These are phyloP conservation scores for Citrus sp. DNA, from an alignment of 345 rosid species.

Conservation along the genomic window DNA sequence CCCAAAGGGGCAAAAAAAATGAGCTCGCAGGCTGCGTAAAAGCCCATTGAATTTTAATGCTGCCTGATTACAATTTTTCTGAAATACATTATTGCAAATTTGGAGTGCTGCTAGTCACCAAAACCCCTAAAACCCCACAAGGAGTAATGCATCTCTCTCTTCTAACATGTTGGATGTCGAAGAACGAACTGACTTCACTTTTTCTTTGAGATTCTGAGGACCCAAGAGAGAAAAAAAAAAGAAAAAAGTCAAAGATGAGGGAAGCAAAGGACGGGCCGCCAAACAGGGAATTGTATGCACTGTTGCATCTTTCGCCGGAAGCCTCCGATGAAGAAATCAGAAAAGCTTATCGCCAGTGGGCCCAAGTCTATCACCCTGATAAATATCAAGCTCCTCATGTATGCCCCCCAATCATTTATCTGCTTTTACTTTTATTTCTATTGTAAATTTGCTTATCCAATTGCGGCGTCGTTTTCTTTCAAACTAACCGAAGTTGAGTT, in stretches of 20 bases:
- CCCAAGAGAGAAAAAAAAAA: not conserved
- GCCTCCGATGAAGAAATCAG: conserved; percentile 92
- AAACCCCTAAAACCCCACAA: not conserved
- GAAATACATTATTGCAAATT: too few species aligned
- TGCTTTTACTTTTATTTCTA: not conserved
- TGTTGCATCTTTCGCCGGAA: conserved; percentile 81
- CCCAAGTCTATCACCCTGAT: conserved; percentile 97
- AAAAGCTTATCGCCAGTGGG: conserved; percentile 91
- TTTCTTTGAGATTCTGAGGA: not conserved
- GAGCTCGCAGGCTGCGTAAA: too few species aligned
- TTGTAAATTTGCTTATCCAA: not conserved
- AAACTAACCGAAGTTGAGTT: not conserved
- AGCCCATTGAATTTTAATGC: too few species aligned
- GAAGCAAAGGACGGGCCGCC: conserved; percentile 39
- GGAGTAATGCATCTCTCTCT: not conserved
- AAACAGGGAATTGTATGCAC: conserved; percentile 75
- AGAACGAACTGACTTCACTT: not conserved
- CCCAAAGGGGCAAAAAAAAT: not conserved
- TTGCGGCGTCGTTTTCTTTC: not conserved
- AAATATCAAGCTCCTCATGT: conserved; percentile 78
- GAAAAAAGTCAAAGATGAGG: not conserved
- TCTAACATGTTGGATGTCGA: not conserved
- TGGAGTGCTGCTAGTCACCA: not conserved
- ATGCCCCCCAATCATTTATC: not conserved
- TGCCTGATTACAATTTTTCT: too few species aligned